Conservation (phyloP, 768 basidiomycete genomes). For the Baorangia bicolor region DNA sequence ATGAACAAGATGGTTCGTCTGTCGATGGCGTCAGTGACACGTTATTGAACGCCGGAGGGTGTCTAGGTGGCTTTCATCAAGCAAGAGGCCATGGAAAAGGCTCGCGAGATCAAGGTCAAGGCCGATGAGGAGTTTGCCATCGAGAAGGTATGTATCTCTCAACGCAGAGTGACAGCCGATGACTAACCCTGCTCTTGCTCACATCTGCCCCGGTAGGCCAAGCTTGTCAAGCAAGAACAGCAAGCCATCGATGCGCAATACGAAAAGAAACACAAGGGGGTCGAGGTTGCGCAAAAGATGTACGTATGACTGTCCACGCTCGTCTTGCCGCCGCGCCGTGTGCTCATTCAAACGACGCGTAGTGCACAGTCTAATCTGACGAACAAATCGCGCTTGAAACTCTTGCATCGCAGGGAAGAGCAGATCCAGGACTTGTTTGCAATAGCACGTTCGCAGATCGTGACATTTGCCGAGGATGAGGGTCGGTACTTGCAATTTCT, state of each 20-base stretch:
- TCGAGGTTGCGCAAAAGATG: conserved; percentile 97
- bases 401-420: conserved; percentile 90
- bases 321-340: not conserved
- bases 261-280: conserved; percentile 95
- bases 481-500: conserved; percentile 79
- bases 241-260: conserved; percentile 91
- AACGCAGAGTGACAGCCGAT: not conserved
- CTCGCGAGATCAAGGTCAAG: conserved; percentile 94
- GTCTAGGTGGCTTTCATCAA: conserved; percentile 94
- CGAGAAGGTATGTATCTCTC: conserved; percentile 69
- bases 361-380: conserved; percentile 95
- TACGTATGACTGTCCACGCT: conserved; percentile 36
- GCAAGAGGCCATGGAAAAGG: conserved; percentile 97
- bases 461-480: conserved; percentile 61
- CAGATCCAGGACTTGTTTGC: conserved; percentile 87
- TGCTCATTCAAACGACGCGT: conserved; percentile 5
- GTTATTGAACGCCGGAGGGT: not conserved
- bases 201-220: conserved; percentile 58
- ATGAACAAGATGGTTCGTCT: conserved; percentile 96
- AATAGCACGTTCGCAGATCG: conserved; percentile 61
- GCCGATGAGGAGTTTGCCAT: conserved; percentile 99
- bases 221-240: conserved; percentile 95
- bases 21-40: not conserved
- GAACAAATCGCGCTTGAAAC: conserved; percentile 90
- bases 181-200: not conserved